These are phyloP conservation scores for Hypholoma fasciculare DNA, from an alignment of 768 basidiomycete genomes.

Conservation along the genomic window DNA sequence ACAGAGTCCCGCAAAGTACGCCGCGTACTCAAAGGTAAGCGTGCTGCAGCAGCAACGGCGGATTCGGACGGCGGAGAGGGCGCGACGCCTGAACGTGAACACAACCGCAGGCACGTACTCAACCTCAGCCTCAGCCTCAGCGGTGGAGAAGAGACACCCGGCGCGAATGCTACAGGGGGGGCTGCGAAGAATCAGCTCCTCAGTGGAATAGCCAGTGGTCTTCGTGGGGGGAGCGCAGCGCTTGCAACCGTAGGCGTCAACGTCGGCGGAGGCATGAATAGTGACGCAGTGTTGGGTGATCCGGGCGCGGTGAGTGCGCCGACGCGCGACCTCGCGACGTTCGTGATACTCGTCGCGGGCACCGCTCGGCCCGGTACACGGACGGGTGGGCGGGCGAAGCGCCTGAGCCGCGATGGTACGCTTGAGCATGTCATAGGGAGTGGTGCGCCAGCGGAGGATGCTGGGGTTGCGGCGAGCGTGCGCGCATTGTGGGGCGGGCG, in stretches of 20 bases:
- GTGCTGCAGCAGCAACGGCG: slow-evolving; percentile 42
- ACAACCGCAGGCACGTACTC: slow-evolving; percentile 18
- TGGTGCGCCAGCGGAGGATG: slow-evolving; percentile 22
- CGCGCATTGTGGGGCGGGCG: slow-evolving; percentile 47
- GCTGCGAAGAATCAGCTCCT: slow-evolving; percentile 27
- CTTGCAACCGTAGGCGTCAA: slow-evolving; percentile 30
- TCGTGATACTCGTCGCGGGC: slow-evolving; percentile 46
- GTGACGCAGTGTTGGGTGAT: slow-evolving; percentile 21
- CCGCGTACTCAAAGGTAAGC: slow-evolving; percentile 58
- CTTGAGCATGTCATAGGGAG: slow-evolving; percentile 41
- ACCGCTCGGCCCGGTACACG: neutral
- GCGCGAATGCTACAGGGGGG: neutral
- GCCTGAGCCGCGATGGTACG: slow-evolving; percentile 28
- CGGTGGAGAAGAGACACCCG: neutral
- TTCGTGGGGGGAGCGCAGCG: slow-evolving; percentile 30
- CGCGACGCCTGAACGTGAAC: slow-evolving; percentile 17
- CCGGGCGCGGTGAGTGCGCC: slow-evolving; percentile 44
- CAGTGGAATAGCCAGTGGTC: slow-evolving; percentile 39
- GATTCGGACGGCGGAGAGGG: slow-evolving; percentile 18
- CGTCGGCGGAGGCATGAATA: slow-evolving; percentile 20
- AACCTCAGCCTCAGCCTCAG: slow-evolving; percentile 15
- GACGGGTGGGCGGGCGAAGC: neutral
- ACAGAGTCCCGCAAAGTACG: slow-evolving; percentile 62
- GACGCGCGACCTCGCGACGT: slow-evolving; percentile 51
- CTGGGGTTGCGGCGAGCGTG: slow-evolving; percentile 35